Base-by-base conservation (phyloP, 2,329 filamentous ascomycete genomes). In the Neofusicoccum sp. region DNA sequence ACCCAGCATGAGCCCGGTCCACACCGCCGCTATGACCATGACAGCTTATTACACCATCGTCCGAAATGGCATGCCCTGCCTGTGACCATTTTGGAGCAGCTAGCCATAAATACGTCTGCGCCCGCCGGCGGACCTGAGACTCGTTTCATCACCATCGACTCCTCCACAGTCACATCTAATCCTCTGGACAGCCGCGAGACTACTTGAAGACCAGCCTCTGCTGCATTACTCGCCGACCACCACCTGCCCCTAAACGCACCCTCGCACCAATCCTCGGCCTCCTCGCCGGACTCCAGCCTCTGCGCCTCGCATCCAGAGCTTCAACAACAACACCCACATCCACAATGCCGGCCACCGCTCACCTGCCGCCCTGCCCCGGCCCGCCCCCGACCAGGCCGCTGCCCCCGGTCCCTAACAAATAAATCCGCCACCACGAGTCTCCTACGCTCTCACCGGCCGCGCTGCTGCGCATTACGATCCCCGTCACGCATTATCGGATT, bases 361-460 rank as follows among this genome's bases (percentile, higher is more conserved):
- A 76, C 69, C 75, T 79, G 45, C 77, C 77, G 62, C 78, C 78
- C 33, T 79, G 76, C 73, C 78, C 78, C 41, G 77, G 78, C 60
- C 78, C 78, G 64, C 77, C 78, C 68, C 78, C 78, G 64, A 79
- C 75, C 59, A 72, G 78, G 61, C 78, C 78, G 67, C 71, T 80
- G 48, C 78, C 78, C 65, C 77, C 77, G 34, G 71, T 79, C 40
- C 78, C 78, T 28, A 73, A 71, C 60, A 77, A 78, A 71, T 77
- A 76, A 68, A 65, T 51, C 48, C 20, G 30, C 38, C 12, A 30
- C 51, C n/a, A n/a, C n/a, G 51, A 56, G 33, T 43, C 48, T 53
- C 38, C 36, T 54, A 58, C 54, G 28, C 9, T 20, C 16, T 20
- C 20, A 20, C 36, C 41, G 54, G 54, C 54, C 34, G n/a, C n/a